Base-by-base conservation (phyloP, 225 moss, liverwort and hornwort species). In the Sphagnum contortum region DNA sequence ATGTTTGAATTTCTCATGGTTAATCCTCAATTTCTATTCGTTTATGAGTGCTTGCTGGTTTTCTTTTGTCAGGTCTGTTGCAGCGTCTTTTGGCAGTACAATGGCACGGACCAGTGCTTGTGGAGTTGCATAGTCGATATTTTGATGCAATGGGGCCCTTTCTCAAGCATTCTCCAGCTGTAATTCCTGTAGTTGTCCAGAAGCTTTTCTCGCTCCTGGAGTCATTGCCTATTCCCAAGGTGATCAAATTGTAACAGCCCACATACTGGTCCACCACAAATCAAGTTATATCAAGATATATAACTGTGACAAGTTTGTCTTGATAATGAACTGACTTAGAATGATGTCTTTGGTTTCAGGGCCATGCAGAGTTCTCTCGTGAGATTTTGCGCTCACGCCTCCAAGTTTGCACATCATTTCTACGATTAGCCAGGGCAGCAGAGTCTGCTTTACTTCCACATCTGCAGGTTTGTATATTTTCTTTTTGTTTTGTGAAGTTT, bases 361-460 rank as follows among this genome's bases (percentile, higher is more conserved):
- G 75, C 29, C 86, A 83, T 73, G 72, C 75, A 48, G 74, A 83
- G n/a, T 52, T 62, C 66, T 84, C 78, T 49, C 83, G 74, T 72
- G 92, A 89, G 12, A 83, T 69, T 56, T 87, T 88, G 51, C 80
- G 96, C 66, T 84, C 90, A 54, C 87, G 96, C 55, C 83, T 98
- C 69, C 96, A 92, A 76, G 92, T 98, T 47, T 98, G 96, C 72
- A 92, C 96, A 44, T 92, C 96, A 48, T 92, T 98, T 61, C 73
- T 98, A 11, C 85, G 92, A 73, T 70, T 98, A 57, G 87, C 90
- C 45, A 92, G 87, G 79, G 87, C 90, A 73, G 92, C 88, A 55
- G 90, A 92, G 70, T 64, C 80, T 53, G 87, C 96, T 63, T 80
- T 98, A 74, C 81, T 98, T 72, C 90, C 90, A 3, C 83, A 90